Base-by-base conservation (phyloP, 768 basidiomycete species). In the Dentipellis fragilis region DNA sequence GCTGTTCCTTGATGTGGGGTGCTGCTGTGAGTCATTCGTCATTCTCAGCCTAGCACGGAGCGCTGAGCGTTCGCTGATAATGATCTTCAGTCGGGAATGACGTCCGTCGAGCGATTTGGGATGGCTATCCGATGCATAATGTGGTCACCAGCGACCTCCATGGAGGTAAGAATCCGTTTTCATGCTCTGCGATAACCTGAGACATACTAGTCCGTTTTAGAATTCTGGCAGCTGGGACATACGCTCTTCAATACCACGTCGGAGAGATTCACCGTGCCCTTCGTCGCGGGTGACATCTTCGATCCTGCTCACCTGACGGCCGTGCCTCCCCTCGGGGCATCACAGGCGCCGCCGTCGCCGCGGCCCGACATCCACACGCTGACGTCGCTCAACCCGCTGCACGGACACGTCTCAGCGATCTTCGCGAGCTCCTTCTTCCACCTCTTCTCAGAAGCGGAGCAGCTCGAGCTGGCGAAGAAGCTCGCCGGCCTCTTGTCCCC, bases 391-490 rank as follows among this genome's bases (percentile, higher is more conserved):
- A 77, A 67, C 22, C 71, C 72, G 8, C 67, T 80, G 8, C 71
- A 62, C 52, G 75, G 78, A 3, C 72, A 67, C 37, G 64, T 79
- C 36, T 73, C 77, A 10, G 75, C 65, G 5, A 77, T 83, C 12
- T 74, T 80, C 61, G 72, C 74, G 1, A 68, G 73, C n/a, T 66
- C 75, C 2, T 68, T 82, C 63, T 81, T 83, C 60, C 68, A 72
- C 64, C 63, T 80, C 38, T 81, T 80, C 63, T 55, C 61, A 54
- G 68, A 73, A 55, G 66, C 58, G n/a, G 54, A 67, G 22, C 79
- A 82, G 59, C 54, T 66, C 11, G 59, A 72, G 23, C 65, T 80
- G 42, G 79, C 75, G 2, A 66, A 64, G 17, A 65, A 67, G 5
- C 62, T 79, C 19, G 76, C 73, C 2, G 67, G 68, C 3, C 62